These are phyloP conservation scores for Canna indica DNA, from an alignment of 176 grass and related monocot species.

Conservation along the genomic window DNA sequence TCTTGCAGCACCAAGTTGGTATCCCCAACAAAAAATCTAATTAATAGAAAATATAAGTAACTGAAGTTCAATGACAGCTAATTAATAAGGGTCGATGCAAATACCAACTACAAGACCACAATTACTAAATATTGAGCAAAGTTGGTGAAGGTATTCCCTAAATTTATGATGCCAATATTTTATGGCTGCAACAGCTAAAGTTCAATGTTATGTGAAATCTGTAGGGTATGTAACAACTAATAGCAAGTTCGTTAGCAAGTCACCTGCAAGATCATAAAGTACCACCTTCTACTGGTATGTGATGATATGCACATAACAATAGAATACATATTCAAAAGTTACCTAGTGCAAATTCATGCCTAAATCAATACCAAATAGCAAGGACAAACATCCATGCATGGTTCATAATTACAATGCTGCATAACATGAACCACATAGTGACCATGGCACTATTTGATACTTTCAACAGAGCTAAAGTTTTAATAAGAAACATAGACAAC, in stretches of 20 bases:
- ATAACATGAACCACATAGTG: background rate
- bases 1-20: constrained; percentile 70
- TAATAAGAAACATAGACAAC: background rate
- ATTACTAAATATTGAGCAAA: background rate
- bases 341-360: background rate
- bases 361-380: background rate
- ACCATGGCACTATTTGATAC: background rate
- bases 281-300: background rate
- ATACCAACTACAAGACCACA: background rate
- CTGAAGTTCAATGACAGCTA: background rate
- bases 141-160: background rate
- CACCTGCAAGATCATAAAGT: background rate
- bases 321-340: background rate
- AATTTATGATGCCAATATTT: background rate
- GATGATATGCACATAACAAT: background rate
- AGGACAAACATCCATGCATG: too few species aligned
- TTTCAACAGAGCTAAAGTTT: background rate
- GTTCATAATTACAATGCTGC: background rate
- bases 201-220: background rate
- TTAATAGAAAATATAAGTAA: constrained; percentile 4
- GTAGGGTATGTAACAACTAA: background rate
- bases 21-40: constrained; percentile 56
- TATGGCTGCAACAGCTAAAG: background rate
- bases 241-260: background rate
- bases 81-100: background rate